Evolutionary conservation across 768 basidiomycete species (phyloP), one percentile per base, ranked within the genome.

Genomic region (Cystobasidium ongulense): DNA sequence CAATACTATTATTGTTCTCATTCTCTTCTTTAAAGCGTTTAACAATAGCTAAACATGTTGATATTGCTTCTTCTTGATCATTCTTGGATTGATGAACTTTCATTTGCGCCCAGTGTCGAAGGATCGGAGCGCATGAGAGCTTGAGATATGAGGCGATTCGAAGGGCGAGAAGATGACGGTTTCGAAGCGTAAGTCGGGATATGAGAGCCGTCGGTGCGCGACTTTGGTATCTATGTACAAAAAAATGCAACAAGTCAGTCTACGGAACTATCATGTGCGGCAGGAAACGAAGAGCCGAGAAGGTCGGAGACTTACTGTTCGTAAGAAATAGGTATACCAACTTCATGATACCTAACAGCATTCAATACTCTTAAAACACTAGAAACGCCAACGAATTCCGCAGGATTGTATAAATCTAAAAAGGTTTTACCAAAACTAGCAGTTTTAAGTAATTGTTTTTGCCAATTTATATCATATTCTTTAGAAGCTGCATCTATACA

Each of bases 341-440:
- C 89, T 77, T 95, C 91, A 77, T 89, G 92, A 80, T 87, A 89
- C 63, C 93, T 86, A 36, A 95, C 89, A 10, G 93, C 92, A 79
- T 98, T 98, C 36, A 98, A 82, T 43, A 99, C 94, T 79, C 94
- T 92, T 29, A 99, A 84, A 0, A 88, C 88, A 80, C 93, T 90
- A 0, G 92, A 93, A 89, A 96, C 92, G 61, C 87, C 85, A 36
- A 98, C 87, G 77, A 96, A 94, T 78, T 96, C 92, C 0, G 87
- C 88, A 2, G 95, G 90, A 80, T 97, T 90, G 79, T 92, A 90
- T 31, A 92, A 84, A 79, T 98, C 96, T 76, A 99, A 82, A 80
- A 93, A 99, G 0, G 91, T 89, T 74, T 92, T 87, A 0, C 95
- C 96, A 78, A 95, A 97, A 80, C 93, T 93, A 8, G 95, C 95